phyloP scores from a whole-genome alignment of 805 yeast genomes.

The Candida corydali region DNA sequence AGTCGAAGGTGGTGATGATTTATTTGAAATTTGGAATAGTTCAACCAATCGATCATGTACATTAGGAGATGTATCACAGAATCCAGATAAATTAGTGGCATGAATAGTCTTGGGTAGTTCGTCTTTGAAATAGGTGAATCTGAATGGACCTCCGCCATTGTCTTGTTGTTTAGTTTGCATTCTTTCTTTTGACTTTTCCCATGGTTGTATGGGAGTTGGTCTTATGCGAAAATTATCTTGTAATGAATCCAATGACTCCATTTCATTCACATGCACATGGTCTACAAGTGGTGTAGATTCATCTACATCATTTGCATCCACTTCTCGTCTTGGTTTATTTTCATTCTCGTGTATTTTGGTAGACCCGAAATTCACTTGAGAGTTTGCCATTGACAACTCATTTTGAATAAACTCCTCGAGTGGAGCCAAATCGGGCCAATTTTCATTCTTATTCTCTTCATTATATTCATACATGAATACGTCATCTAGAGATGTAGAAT shows the following conservation, averaged over 20 bases:
- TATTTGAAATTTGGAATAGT: slow-evolving; percentile 21
- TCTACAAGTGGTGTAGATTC: slow-evolving; percentile 29
- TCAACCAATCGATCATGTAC: slow-evolving; percentile 14
- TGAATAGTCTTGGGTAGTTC: slow-evolving; percentile 87
- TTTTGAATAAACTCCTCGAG: slow-evolving; percentile 64
- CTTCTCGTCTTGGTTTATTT: too few relatives aligned
- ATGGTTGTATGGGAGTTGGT: slow-evolving; percentile 72
- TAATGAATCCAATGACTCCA: slow-evolving; percentile 36
- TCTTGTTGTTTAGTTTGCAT: slow-evolving; percentile 10
- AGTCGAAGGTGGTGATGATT: slow-evolving; percentile 9
- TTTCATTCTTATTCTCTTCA: slow-evolving; percentile 16
- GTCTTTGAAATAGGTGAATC: slow-evolving; percentile 91
- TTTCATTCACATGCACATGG: slow-evolving; percentile 29
- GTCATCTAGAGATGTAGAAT: slow-evolving; percentile 78
- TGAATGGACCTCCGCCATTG: slow-evolving; percentile 25
- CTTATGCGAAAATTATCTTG: slow-evolving; percentile 50
- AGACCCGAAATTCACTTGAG: slow-evolving; percentile 7
- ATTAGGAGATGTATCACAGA: slow-evolving; percentile 20
- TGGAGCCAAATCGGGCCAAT: slow-evolving; percentile 83
- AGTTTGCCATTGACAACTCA: slow-evolving; percentile 4
- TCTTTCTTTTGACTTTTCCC: slow-evolving; percentile 45
- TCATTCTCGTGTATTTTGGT: slow-evolving; percentile 5
- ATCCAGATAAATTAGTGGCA: slow-evolving; percentile 81
- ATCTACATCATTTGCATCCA: slow-evolving; percentile 13
- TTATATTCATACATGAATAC: slow-evolving; percentile 83